Base-by-base conservation (phyloP, 2,329 filamentous ascomycete genomes). In the Nothomitra cinnamomea region DNA sequence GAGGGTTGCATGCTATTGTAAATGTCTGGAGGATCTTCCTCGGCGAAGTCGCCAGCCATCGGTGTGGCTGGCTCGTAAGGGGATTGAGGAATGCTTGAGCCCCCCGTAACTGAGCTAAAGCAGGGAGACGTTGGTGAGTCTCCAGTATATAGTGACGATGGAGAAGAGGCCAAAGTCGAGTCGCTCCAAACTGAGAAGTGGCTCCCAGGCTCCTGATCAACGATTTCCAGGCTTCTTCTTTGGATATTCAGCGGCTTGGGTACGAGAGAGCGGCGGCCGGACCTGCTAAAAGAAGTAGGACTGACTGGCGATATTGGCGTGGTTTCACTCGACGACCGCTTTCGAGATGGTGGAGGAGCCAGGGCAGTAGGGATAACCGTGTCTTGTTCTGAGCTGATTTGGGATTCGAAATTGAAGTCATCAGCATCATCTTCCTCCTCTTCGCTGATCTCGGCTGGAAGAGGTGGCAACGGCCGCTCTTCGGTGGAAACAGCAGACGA, bases 91-190 rank as follows among this genome's bases (percentile, higher is more conserved):
- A 49, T 19, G 24, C 45, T 49, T n/a, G 45, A 49, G 15, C 32
- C 32, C 12, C 32, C 50, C 13, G 21, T 36, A 21, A 12, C 40
- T n/a, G 50, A 42, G 25, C 50, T 52, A 28, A 52, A 24, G 40
- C 35, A 52, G 35, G 32, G 21, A 40, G 50, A 52, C 10, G n/a
- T 32, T 8, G 50, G 50, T 10, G 50, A 52, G 35, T 52, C 36
- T 15, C 19, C n/a, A 17, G 45, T 49, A 19, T 49, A 32, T 24
- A 15, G 21, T 6, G 43, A 28, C 15, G 17, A 6, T 28, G 45
- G 45, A 22, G 50, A 40, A 25, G 32, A 52, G 22, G 32, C n/a
- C 6, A 35, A 25, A 12, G 50, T 41, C 36, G 50, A 41, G 40
- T 22, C 40, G 32, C 35, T 52, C 15, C 36, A 52, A 35, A 41